These are phyloP conservation scores for Hydrangea macrophylla DNA, from an alignment of 148 eudicot genomes.

Conservation along the genomic window DNA sequence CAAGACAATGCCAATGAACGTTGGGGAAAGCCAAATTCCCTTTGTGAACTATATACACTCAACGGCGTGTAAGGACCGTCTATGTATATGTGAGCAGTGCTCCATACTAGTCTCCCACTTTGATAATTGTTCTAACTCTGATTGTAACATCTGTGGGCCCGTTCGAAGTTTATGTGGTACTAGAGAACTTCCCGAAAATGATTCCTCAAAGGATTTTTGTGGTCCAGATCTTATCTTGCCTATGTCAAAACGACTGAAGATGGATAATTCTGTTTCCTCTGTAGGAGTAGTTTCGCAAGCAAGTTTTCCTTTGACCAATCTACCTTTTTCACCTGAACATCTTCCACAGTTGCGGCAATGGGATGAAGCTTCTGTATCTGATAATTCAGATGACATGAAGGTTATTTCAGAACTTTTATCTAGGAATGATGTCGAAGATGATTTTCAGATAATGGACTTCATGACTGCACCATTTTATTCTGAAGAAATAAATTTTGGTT, in stretches of 20 bases:
- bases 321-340: slow-evolving; percentile 24
- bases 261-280: slow-evolving; percentile 13
- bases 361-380: slow-evolving; percentile 18
- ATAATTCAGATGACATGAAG: slow-evolving; percentile 19
- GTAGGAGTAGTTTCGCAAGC: slow-evolving; percentile 20
- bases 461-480: slow-evolving; percentile 17
- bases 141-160: slow-evolving; percentile 45
- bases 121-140: slow-evolving; percentile 39
- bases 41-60: slow-evolving; percentile 46
- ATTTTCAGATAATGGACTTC: slow-evolving; percentile 11
- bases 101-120: slow-evolving; percentile 36
- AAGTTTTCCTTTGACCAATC: slow-evolving; percentile 18
- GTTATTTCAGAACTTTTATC: slow-evolving; percentile 13
- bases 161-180: slow-evolving; percentile 20
- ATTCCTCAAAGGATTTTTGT: no score
- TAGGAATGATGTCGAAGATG: slow-evolving; percentile 20
- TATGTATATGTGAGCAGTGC: slow-evolving; percentile 42
- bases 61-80: slow-evolving; percentile 28
- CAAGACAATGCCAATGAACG: slow-evolving; percentile 17
- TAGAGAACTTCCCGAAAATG: no score
- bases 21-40: slow-evolving; percentile 22
- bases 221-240: no score
- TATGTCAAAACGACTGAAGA: slow-evolving; percentile 44
- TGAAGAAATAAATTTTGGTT: slow-evolving; percentile 22
- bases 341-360: slow-evolving; percentile 20